These are phyloP conservation scores for Rhizopogon vinicolor DNA, from an alignment of 768 basidiomycete species.

Conservation along the genomic window DNA sequence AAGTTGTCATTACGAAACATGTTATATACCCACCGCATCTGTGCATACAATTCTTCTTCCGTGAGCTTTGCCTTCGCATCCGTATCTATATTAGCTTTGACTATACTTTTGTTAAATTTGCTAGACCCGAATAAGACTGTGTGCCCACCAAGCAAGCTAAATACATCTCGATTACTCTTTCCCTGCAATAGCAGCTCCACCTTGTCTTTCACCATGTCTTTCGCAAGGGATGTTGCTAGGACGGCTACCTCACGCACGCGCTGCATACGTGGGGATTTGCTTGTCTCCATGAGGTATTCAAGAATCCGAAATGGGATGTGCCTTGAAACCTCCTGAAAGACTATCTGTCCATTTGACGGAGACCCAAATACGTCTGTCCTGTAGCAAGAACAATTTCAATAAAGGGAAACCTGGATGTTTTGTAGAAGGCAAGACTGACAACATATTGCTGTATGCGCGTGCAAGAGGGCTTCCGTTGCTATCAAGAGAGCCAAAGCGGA, in stretches of 20 bases:
- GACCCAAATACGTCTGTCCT: conserved; percentile 7
- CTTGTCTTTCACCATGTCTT: conserved; percentile 9
- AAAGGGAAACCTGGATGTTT: background rate
- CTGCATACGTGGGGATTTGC: conserved; percentile 12
- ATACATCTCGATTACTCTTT: conserved; percentile 5
- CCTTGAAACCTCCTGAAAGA: conserved; percentile 26
- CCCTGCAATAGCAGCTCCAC: conserved; percentile 4
- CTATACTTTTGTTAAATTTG: background rate
- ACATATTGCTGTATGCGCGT: conserved; percentile 1
- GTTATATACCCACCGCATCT: conserved; percentile 13
- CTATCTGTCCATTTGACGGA: conserved; percentile 13
- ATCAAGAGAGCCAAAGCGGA: conserved; percentile 40
- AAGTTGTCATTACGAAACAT: background rate
- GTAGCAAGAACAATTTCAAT: background rate
- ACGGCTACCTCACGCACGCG: conserved; percentile 2
- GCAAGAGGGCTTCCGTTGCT: conserved; percentile 2
- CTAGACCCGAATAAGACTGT: background rate
- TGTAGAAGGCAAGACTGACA: background rate
- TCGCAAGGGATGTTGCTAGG: conserved; percentile 1
- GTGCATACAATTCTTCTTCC: conserved; percentile 6
- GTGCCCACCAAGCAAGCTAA: conserved; percentile 35
- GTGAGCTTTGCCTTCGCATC: conserved; percentile 19
- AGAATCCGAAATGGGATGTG: conserved; percentile 28
- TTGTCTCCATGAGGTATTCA: conserved; percentile 29
- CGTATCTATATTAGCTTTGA: too few relatives aligned